Evolutionary conservation across 495 filamentous ascomycete species (phyloP), one percentile per base, ranked within the genome.

Genomic region (Staphylotrichum longicolle): DNA sequence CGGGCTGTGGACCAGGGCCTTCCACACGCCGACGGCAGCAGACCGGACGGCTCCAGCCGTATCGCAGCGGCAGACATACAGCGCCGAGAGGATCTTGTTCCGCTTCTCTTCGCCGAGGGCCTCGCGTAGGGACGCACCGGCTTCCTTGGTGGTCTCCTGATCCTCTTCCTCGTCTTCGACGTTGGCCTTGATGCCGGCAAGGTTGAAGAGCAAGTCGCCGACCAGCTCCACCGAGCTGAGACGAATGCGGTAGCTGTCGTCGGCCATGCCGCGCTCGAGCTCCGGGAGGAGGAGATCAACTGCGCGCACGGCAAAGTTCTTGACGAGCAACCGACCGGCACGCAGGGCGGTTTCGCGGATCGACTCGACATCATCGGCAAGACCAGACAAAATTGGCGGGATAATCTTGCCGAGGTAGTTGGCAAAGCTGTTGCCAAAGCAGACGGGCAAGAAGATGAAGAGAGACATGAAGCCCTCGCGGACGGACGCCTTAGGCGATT

Each of bases 381-480:
- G 84, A 68, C 95, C 95, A 49, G 90, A 85, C 61, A 98, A 82
- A 67, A 98, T 98, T 4, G 94, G 92, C 3, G 94, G 94, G 69
- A 98, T 97, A 68, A 98, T 96, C 70, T 87, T 91, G 80, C 87
- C 89, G 54, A 98, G 88, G 69, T 98, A 98, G 69, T 89, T 88
- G 63, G 94, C 90, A 72, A 98, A 98, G 77, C 92, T 96, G 80
- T 98, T 98, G 66, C 94, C 94, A 71, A 98, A 98, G 75, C 94
- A 98, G 59, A 95, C 95, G 15, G 94, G 94, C 75, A 98, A 85
- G 82, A 96, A 98, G 65, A 98, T 97, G 77, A 98, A 98, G 45
- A 98, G 83, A 34, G 94, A 96, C 94, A 98, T 98, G 81, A 98
- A 98, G 41, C 94, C 94, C 80, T 98, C 94, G 62, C 94, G 86